These are phyloP conservation scores for Penicillium hesseltinei DNA, from an alignment of 2,329 filamentous ascomycete species.

Conservation along the genomic window DNA sequence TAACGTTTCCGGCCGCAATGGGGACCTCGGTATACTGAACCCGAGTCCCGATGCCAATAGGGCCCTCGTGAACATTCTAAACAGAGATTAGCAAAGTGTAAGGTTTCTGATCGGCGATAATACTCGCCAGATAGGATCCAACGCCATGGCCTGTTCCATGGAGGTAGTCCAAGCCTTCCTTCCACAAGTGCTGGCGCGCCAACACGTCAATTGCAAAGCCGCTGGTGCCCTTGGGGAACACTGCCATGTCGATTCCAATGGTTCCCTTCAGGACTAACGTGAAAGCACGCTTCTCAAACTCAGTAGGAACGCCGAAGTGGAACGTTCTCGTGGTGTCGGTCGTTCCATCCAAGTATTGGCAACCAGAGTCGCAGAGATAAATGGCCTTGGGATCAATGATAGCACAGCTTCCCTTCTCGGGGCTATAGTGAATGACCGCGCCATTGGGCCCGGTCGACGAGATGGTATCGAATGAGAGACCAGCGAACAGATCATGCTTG, in stretches of 20 bases:
- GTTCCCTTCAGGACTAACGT: slow-evolving; percentile 93
- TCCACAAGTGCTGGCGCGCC: slow-evolving; percentile 90
- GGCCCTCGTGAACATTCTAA: slow-evolving; percentile 92
- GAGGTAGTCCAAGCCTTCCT: slow-evolving; percentile 87
- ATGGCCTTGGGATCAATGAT: slow-evolving; percentile 79
- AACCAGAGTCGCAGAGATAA: slow-evolving; percentile 95
- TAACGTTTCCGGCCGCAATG: slow-evolving; percentile 85
- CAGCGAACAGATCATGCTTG: slow-evolving; percentile 73
- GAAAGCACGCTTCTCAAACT: slow-evolving; percentile 82
- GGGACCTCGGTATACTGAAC: slow-evolving; percentile 90
- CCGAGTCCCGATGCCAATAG: slow-evolving; percentile 91
- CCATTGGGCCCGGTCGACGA: slow-evolving; percentile 91
- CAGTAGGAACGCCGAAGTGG: slow-evolving; percentile 82
- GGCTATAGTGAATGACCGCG: slow-evolving; percentile 93
- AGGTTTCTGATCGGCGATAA: not conserved
- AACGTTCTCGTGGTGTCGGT: slow-evolving; percentile 93
- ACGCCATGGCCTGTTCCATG: slow-evolving; percentile 97
- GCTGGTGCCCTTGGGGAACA: slow-evolving; percentile 93
- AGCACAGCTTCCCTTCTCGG: slow-evolving; percentile 77
- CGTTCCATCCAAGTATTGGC: slow-evolving; percentile 93
- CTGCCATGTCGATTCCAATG: slow-evolving; percentile 78
- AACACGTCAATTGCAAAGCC: slow-evolving; percentile 87
- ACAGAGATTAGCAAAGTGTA: slow-evolving; percentile 16
- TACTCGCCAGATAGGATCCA: slow-evolving; percentile 70
- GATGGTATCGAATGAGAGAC: slow-evolving; percentile 92